phyloP scores from a whole-genome alignment of 1,284 basidiomycete species.

The Cryptococcus deneoformans region DNA sequence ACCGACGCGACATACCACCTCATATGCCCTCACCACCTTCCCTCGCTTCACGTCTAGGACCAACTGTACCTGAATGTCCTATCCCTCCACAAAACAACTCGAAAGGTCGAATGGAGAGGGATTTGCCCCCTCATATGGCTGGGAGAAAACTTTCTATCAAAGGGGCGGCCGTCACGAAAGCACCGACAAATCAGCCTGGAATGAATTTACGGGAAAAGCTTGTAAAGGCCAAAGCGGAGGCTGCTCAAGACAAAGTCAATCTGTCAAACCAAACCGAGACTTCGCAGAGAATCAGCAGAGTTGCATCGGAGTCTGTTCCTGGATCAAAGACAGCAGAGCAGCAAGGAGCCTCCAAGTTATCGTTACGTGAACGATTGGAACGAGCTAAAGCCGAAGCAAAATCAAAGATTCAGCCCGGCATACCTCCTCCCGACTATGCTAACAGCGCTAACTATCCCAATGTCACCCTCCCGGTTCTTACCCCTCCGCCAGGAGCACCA shows the following conservation, averaged over 20 bases:
- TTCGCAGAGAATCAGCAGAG: too few species aligned
- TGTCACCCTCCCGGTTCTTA: too few species aligned
- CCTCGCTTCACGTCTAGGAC: background rate
- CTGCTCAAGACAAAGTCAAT: background rate
- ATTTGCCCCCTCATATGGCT: background rate
- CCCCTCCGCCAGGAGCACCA: background rate
- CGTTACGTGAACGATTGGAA: background rate
- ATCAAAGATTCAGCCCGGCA: background rate
- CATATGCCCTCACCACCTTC: background rate
- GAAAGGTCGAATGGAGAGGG: background rate
- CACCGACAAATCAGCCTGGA: background rate
- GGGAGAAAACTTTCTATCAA: background rate
- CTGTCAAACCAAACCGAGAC: too few species aligned
- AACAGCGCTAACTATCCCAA: too few species aligned
- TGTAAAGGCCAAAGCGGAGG: slow-evolving; percentile 26
- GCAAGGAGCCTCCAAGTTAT: background rate
- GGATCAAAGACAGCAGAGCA: background rate
- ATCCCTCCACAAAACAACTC: background rate
- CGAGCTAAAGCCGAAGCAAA: background rate
- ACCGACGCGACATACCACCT: background rate
- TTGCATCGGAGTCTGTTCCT: too few species aligned
- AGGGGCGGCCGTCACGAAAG: background rate
- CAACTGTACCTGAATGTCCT: background rate
- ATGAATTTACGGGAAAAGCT: slow-evolving; percentile 16
- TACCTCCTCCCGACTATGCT: background rate